Evolutionary conservation across 208 protist genomes (phyloP).

Genomic region (Leishmania martiniquensis): DNA sequence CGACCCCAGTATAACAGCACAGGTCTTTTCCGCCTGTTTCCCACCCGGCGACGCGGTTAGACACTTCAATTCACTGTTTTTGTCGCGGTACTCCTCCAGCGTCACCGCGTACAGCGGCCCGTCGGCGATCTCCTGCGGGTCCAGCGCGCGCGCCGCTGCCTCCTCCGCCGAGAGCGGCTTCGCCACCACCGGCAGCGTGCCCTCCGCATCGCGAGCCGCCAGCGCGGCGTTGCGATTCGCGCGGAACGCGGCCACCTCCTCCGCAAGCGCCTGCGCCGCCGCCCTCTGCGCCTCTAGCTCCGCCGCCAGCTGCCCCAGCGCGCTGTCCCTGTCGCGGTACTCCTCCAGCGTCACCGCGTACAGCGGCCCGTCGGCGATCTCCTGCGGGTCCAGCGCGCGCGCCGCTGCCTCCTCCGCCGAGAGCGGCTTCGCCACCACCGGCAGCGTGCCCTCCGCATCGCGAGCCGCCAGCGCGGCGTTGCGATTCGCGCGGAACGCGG

Average conservation of each 20-base stretch:
- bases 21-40: too few relatives aligned
- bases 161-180: slow-evolving; percentile 11
- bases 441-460: slow-evolving; percentile 35
- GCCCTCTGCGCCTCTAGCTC: background rate
- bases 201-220: slow-evolving; percentile 30
- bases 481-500: slow-evolving; percentile 21
- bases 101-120: slow-evolving; percentile 35
- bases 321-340: too few relatives aligned
- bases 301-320: background rate
- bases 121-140: slow-evolving; percentile 24
- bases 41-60: too few relatives aligned
- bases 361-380: slow-evolving; percentile 27
- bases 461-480: slow-evolving; percentile 31
- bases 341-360: too few relatives aligned
- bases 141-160: slow-evolving; percentile 11
- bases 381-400: slow-evolving; percentile 15
- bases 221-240: slow-evolving; percentile 39
- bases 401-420: too few relatives aligned
- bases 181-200: slow-evolving; percentile 27
- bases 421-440: too few relatives aligned
- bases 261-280: background rate
- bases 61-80: background rate
- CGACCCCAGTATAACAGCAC: too few relatives aligned
- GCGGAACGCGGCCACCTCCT: slow-evolving; percentile 12
- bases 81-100: background rate